Evolutionary conservation across 2,329 filamentous ascomycete genomes (phyloP), one percentile per base, ranked within the genome.

Genomic region (Allantophomopsis lycopodina): DNA sequence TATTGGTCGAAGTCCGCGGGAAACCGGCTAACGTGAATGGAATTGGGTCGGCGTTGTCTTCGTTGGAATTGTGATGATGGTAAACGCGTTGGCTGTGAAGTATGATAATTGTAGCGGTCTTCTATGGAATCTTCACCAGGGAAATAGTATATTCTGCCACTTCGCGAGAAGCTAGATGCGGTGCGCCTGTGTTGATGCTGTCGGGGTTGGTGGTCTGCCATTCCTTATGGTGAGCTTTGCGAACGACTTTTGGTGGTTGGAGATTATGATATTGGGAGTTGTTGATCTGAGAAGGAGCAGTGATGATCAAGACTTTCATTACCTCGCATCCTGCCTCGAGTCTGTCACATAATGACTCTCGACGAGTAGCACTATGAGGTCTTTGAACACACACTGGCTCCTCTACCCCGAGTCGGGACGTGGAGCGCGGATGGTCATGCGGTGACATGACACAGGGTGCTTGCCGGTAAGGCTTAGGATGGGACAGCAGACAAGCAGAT

Each of bases 11-110:
- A 64, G 20, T 66, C 54, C 44, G 63, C 34, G 55, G 63, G 45
- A 65, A 70, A 41, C 62, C 65, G 42, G 61, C 52, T 61, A 43
- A 74, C 72, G 52, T 70, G 67, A 44, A 75, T 73, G 33, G 68
- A 70, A 48, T 73, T 69, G 34, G 68, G 69, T 50, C 69, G 61
- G 46, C 68, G 64, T 42, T 57, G 64, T 47, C 69, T 65, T 41
- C 62, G 63, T 50, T 65, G 64, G 51, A 69, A 73, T 47, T 64
- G 59, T 41, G 57, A 61, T 36, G 48, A 55, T 42, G 54, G 63
- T 46, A 59, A 48, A n/a, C 43, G 43, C 18, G 43, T 32, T 20
- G 41, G 34, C 28, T 46, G 44, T 30, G 41, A 4, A 8, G 7
- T 28, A 28, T 28, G 23, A 28, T 28, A 12, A 12, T 28, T 12